Base-by-base conservation (phyloP, 768 basidiomycete species). In the Boletus speciosus region DNA sequence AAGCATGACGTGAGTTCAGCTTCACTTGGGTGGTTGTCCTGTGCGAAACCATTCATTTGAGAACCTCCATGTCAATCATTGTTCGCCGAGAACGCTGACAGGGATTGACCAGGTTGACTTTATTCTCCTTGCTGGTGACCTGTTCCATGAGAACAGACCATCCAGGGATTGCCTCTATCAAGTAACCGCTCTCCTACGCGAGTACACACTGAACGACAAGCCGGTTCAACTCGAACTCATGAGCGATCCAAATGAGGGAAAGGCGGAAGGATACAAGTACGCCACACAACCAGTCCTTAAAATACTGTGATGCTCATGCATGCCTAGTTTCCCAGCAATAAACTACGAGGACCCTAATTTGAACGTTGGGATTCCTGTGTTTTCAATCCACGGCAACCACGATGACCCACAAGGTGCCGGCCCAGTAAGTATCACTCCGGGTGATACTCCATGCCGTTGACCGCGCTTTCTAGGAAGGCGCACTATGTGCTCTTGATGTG, bases 341-440 rank as follows among this genome's bases (percentile, higher is more conserved):
- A 98, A 99, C 70, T 98, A 98, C 65, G 94, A 99, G 70, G 96
- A 99, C 63, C 84, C 88, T 2, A 98, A 99, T 68, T 78, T 98
- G 52, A 99, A 99, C 67, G 80, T 99, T 47, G 84, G 83, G 4
- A 92, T 97, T n/a, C 97, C 97, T 4, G 90, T 98, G 29, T 99
- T 99, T 73, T 98, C 96, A 0, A 98, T 99, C 48, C 97, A 99
- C 65, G 97, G 97, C 40, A 99, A 99, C 66, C 97, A 99, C 71
- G 97, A 99, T 65, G 97, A 99, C 64, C 97, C 97, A 34, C 97
- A 98, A 73, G 97, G 97, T 19, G 87, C 93, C 21, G 94, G 95
- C 4, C 79, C 89, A 9, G 94, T 93, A 63, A 57, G 90, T 73
- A 11, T 48, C 23, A 12, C 46, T 21, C 11, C 11, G 10, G 29